Evolutionary conservation across 768 basidiomycete species (phyloP), one percentile per base, ranked within the genome.

Genomic region (Lactarius indigo): DNA sequence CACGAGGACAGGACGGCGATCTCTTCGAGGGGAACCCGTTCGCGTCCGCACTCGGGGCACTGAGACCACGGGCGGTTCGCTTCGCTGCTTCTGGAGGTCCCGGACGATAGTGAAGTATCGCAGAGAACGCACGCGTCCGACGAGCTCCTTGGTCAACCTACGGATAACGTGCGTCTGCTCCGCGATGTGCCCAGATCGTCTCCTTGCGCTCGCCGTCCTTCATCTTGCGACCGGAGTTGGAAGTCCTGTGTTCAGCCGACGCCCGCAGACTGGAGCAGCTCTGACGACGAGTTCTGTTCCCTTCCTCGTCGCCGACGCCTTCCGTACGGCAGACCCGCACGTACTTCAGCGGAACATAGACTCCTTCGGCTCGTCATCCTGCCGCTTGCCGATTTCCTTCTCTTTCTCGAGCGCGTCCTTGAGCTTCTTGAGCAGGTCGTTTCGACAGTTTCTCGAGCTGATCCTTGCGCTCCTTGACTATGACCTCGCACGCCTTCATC

Each of bases 41-140:
- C 77, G 57, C 82, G 80, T 33, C 78, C 78, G 71, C 92, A 94
- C 44, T 75, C 75, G 5, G 88, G 87, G 69, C 92, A 94, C 10
- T n/a, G 82, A 76, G 44, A 90, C 80, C 33, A 79, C 77, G 20
- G 85, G 81, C 10, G 87, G 86, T 13, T 77, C 77, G 35, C 87
- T 87, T 31, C 81, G 79, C 72, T 91, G 87, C 73, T 85, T 88
- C 75, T 97, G 94, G 52, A 96, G 81, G 71, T 95, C 91, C 52
- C 93, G 90, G 50, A 97, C 93, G 61, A 91, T 90, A 8, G 85
- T 91, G 79, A 98, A 97, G 79, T 94, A 97, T 54, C 95, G 91
- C 41, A 93, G 81, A 2, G 95, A 97, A 54, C 95, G 88, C 57
- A 92, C 86, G 58, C 95, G 90, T 35, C 93, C 94, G 31, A 92